Evolutionary conservation across 73 alveolate genomes (phyloP).

Genomic region (Tetrahymena elliotti): DNA sequence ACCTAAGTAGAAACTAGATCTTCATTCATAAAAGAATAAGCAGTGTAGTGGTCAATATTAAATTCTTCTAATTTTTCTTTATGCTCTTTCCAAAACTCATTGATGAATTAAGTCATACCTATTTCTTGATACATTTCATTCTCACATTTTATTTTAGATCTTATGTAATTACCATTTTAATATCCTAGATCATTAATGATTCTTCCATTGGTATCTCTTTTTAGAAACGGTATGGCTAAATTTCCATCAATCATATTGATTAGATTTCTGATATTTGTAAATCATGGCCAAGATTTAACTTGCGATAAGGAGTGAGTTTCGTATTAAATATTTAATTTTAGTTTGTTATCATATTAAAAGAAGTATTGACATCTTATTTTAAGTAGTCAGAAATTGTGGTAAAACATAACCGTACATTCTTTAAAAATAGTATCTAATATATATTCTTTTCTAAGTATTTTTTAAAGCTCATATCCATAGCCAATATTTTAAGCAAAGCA

Average conservation of each 20-base stretch:
- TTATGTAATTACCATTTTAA: background rate
- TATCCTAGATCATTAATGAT: background rate
- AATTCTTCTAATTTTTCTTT: background rate
- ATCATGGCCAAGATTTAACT: background rate
- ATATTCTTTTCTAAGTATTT: background rate
- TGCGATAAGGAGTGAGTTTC: background rate
- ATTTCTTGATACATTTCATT: background rate
- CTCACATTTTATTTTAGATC: background rate
- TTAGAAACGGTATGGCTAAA: background rate
- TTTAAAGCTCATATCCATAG: background rate
- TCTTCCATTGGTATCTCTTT: background rate
- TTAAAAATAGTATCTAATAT: background rate
- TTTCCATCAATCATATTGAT: background rate
- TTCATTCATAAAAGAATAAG: background rate
- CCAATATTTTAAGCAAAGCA: background rate
- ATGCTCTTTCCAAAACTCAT: background rate
- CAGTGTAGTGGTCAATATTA: background rate
- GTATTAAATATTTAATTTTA: background rate
- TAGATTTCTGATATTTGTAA: background rate
- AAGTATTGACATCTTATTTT: background rate
- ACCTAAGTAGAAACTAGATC: background rate
- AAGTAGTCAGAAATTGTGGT: background rate
- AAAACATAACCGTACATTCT: background rate
- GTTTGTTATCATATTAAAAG: background rate
- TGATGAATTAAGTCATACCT: background rate